Conservation (phyloP, 2,329 filamentous ascomycete genomes). For the Dissoconium aciculare region DNA sequence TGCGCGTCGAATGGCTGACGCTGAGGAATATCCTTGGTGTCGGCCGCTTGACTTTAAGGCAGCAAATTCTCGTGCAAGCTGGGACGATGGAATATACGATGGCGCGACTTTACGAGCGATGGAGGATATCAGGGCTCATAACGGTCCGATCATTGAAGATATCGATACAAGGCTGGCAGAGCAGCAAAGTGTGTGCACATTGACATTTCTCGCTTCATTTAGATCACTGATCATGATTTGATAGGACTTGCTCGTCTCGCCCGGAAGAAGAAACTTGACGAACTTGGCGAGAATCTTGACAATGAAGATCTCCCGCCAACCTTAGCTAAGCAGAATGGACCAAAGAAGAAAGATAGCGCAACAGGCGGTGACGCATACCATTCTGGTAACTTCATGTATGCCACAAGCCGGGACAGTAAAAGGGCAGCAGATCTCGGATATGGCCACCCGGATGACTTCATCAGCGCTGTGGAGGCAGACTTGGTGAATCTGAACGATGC, state of each 20-base stretch:
- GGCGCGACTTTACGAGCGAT: constrained; percentile 14
- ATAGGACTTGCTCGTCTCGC: too few species aligned
- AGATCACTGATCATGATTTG: too few species aligned
- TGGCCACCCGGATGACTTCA: constrained; percentile 15
- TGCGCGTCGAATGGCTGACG: constrained; percentile 14
- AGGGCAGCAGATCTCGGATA: constrained; percentile 8
- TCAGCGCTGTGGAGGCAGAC: constrained; percentile 17
- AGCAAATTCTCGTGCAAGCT: constrained; percentile 14
- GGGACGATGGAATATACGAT: constrained; percentile 21
- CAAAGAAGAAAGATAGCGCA: neutral
- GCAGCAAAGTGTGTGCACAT: constrained; percentile 16
- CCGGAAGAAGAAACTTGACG: too few species aligned
- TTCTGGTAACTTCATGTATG: constrained; percentile 20
- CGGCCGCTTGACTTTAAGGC: constrained; percentile 15
- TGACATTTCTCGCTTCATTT: too few species aligned
- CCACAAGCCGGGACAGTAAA: constrained; percentile 9
- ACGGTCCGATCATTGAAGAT: constrained; percentile 14
- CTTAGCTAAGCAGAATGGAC: neutral
- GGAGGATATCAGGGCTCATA: constrained; percentile 14
- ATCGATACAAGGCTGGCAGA: constrained; percentile 17
- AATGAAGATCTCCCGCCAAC: too few species aligned
- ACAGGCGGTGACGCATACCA: constrained; percentile 17
- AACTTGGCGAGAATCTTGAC: too few species aligned
- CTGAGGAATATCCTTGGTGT: constrained; percentile 21
- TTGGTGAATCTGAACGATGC: constrained; percentile 13